Conservation (phyloP, 805 yeast genomes). For the Candida schatavii region DNA sequence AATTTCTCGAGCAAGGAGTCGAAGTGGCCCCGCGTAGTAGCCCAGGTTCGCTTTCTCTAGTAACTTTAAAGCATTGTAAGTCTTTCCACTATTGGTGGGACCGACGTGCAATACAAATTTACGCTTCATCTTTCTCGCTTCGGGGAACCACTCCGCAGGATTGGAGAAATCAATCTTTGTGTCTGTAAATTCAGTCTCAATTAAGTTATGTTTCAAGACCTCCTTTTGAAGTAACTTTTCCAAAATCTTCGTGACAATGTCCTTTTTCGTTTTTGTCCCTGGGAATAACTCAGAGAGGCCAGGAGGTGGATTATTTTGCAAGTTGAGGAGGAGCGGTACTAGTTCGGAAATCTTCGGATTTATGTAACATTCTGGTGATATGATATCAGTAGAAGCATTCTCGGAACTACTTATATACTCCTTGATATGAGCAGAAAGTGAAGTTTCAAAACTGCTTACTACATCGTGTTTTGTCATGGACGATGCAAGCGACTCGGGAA, state of each 20-base stretch:
- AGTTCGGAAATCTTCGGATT: conserved; percentile 26
- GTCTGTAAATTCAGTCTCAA: conserved; percentile 6
- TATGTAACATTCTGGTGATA: conserved; percentile 7
- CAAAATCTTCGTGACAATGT: conserved; percentile 20
- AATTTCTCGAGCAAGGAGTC: conserved; percentile 88
- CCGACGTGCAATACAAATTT: conserved; percentile 92
- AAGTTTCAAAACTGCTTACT: not conserved
- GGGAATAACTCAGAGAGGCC: conserved; percentile 8
- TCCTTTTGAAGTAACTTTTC: conserved; percentile 23
- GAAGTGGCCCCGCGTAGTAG: conserved; percentile 90
- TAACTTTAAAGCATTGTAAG: conserved; percentile 73
- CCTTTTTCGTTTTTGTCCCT: conserved; percentile 11
- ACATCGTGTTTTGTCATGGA: not conserved
- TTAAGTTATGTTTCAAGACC: conserved; percentile 13
- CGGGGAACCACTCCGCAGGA: conserved; percentile 71
- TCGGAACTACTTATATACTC: not conserved
- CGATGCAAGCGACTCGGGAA: not conserved
- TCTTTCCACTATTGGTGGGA: conserved; percentile 96
- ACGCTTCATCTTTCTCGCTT: conserved; percentile 75
- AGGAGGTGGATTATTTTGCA: conserved; percentile 18
- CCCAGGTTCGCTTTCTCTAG: conserved; percentile 69
- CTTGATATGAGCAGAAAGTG: not conserved
- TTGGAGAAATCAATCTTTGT: conserved; percentile 27
- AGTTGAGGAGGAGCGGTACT: conserved; percentile 17
- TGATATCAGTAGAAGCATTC: too few relatives aligned